A percentile compares a stretch with the other conserved stretches of the same genome.
Evolutionary conservation across 2,329 filamentous ascomycete genomes (phyloP).

Genomic region (Scytalidium lignicola): DNA sequence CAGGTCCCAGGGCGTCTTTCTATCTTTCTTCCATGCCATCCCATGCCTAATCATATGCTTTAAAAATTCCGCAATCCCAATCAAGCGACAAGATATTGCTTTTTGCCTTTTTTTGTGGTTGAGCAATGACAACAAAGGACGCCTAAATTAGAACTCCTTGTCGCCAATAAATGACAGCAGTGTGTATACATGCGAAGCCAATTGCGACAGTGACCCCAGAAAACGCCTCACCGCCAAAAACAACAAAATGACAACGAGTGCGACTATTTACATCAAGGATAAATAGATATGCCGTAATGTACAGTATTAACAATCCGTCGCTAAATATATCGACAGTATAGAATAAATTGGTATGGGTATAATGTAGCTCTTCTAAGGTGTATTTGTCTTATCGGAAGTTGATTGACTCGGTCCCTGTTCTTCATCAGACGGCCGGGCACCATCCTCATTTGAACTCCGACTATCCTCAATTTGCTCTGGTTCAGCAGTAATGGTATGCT

Average conservation of each 20-base stretch:
- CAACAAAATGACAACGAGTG: background rate
- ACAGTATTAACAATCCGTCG: background rate
- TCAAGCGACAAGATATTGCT: background rate
- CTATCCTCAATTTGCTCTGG: background rate
- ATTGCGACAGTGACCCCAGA: background rate
- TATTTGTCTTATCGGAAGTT: background rate
- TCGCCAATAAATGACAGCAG: background rate
- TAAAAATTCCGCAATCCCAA: background rate
- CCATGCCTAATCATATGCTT: background rate
- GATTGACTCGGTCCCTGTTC: background rate
- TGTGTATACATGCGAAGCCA: background rate
- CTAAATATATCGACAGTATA: background rate
- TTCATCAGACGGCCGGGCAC: background rate
- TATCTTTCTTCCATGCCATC: background rate
- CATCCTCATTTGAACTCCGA: background rate
- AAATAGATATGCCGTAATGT: background rate
- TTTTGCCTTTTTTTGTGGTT: background rate
- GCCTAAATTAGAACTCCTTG: background rate
- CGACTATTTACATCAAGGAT: background rate
- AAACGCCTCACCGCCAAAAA: background rate
- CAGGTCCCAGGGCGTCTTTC: background rate
- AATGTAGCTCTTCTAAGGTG: background rate
- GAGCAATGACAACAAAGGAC: background rate
- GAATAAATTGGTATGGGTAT: background rate
- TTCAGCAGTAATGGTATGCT: background rate